Evolutionary conservation across 345 rosid species (phyloP).

Genomic region (Syzygium oleosum): DNA sequence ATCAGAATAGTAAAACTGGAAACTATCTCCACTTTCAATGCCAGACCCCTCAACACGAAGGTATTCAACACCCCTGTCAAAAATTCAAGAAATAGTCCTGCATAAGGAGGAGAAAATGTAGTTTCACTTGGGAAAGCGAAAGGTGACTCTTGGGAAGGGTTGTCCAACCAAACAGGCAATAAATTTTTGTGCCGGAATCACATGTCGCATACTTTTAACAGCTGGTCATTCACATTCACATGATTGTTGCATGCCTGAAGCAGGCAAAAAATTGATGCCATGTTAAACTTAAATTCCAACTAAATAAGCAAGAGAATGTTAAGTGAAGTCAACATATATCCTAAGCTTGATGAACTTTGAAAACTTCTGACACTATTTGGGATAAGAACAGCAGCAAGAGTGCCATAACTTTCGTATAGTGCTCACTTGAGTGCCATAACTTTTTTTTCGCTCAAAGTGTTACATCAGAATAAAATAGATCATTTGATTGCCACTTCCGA

Average conservation of each 20-base stretch:
- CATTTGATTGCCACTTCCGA: too few relatives aligned
- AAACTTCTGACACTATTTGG: not conserved
- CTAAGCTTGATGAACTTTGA: not conserved
- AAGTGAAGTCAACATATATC: not conserved
- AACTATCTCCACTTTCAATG: conserved; percentile 52
- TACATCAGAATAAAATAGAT: too few relatives aligned
- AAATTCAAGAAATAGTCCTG: not conserved
- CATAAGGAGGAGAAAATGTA: not conserved
- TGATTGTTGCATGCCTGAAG: not conserved
- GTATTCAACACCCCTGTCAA: conserved; percentile 43
- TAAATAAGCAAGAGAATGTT: not conserved
- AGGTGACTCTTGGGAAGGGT: not conserved
- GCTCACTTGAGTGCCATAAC: too few relatives aligned
- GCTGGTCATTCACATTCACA: not conserved
- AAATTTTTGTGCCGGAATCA: not conserved
- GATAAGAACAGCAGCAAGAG: too few relatives aligned
- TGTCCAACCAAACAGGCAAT: not conserved
- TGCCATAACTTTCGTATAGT: too few relatives aligned
- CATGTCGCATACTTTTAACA: not conserved
- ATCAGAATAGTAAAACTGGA: conserved; percentile 53
- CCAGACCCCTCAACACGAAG: conserved; percentile 46
- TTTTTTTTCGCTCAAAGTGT: too few relatives aligned
- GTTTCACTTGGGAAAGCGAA: not conserved
- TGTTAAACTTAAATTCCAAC: not conserved
- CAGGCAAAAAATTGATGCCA: not conserved